Evolutionary conservation across 805 yeast genomes (phyloP).

Genomic region (Ascoidea tarda): DNA sequence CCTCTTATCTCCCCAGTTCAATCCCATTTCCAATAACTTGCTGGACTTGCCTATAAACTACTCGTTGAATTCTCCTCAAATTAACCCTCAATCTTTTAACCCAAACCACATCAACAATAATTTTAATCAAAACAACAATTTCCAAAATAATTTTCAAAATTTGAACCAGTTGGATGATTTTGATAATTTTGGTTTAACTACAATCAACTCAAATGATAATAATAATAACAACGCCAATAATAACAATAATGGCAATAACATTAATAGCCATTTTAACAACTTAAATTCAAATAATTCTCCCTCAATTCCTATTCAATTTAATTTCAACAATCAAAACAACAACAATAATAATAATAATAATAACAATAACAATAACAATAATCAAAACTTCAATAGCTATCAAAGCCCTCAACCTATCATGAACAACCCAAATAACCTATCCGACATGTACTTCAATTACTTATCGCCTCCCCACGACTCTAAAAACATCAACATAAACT

Average conservation of each 20-base stretch:
- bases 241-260: neutral
- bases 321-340: neutral
- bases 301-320: neutral
- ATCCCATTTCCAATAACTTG: neutral
- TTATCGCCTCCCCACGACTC: neutral
- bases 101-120: too few species aligned
- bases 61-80: neutral
- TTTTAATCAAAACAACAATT: neutral
- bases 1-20: conserved; percentile 5
- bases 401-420: neutral
- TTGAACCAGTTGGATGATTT: neutral
- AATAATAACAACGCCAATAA: neutral
- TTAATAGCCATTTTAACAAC: too few species aligned
- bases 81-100: neutral
- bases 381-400: neutral
- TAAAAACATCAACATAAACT: neutral
- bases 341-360: neutral
- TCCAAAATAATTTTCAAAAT: neutral
- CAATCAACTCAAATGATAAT: neutral
- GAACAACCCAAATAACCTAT: neutral
- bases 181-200: neutral
- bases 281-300: neutral
- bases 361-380: conserved; percentile 1
- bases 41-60: neutral
- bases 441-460: too few species aligned